These are phyloP conservation scores for Phaeophleospora eucalypticola DNA, from an alignment of 2,329 filamentous ascomycete species.

Conservation along the genomic window DNA sequence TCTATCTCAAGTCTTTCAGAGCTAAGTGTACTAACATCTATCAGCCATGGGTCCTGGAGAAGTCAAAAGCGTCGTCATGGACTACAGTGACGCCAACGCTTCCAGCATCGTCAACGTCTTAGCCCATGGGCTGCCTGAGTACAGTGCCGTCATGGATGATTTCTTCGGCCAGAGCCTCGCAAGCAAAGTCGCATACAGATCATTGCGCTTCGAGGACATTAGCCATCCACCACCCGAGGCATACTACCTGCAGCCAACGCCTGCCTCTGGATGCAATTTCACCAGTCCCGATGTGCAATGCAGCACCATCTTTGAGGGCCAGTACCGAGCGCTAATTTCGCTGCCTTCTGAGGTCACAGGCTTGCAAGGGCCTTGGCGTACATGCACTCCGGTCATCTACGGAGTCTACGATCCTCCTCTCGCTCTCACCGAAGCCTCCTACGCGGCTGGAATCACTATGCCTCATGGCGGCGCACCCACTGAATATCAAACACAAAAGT, in stretches of 20 bases:
- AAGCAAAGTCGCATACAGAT: slow-evolving; percentile 6
- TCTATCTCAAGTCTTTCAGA: neutral
- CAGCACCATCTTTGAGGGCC: slow-evolving; percentile 18
- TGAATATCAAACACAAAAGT: neutral
- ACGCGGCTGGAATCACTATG: neutral
- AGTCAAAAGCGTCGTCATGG: slow-evolving; percentile 14
- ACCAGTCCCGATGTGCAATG: slow-evolving; percentile 12
- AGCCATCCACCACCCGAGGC: slow-evolving; percentile 12
- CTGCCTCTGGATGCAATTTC: slow-evolving; percentile 8
- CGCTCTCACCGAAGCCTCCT: slow-evolving; percentile 3
- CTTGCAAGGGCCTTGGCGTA: slow-evolving; percentile 11
- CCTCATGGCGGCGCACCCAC: neutral
- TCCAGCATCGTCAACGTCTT: slow-evolving; percentile 10
- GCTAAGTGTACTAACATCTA: neutral
- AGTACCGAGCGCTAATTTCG: slow-evolving; percentile 13
- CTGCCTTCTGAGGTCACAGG: slow-evolving; percentile 14
- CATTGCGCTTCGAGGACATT: slow-evolving; percentile 7
- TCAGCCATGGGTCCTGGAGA: slow-evolving; percentile 11
- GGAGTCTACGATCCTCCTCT: slow-evolving; percentile 19
- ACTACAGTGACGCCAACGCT: slow-evolving; percentile 7
- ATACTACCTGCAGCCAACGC: slow-evolving; percentile 14
- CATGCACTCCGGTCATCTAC: slow-evolving; percentile 13
- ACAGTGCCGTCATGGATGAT: slow-evolving; percentile 3
- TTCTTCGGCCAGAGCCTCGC: slow-evolving; percentile 1
- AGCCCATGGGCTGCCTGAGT: slow-evolving; percentile 8